Conservation (phyloP, 2,329 filamentous ascomycete species). For the Fusarium devonianum region DNA sequence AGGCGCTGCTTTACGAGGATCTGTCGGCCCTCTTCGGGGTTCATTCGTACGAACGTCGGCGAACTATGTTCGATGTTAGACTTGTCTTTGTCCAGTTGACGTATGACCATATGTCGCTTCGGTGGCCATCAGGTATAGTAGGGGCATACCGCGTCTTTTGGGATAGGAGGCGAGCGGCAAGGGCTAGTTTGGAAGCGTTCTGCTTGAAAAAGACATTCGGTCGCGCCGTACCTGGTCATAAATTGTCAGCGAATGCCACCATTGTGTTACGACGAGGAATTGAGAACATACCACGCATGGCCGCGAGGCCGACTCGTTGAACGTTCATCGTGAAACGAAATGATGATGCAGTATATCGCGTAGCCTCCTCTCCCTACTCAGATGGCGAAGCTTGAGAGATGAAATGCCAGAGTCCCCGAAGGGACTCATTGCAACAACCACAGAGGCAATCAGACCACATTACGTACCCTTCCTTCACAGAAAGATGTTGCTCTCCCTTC, state of each 20-base stretch:
- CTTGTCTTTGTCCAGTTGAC: neutral
- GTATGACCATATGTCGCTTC: neutral
- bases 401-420: no score
- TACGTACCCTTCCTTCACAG: no score
- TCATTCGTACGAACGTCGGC: neutral
- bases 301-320: neutral
- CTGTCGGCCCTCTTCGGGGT: slow-evolving; percentile 3
- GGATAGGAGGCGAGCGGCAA: slow-evolving; percentile 1
- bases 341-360: neutral
- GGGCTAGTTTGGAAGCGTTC: neutral
- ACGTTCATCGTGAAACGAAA: slow-evolving; percentile 2
- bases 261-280: fast-evolving
- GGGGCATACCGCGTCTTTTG: slow-evolving; percentile 6
- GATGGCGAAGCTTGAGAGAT: no score
- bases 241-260: neutral
- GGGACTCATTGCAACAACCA: no score
- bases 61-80: neutral
- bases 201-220: neutral
- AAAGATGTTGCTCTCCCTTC: no score
- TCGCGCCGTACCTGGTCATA: neutral
- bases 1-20: slow-evolving; percentile 18
- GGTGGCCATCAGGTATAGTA: no score
- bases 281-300: neutral
- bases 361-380: no score
- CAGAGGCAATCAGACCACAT: no score